Conservation (phyloP, 441 rosid genomes). For the Mallotus repandus region DNA sequence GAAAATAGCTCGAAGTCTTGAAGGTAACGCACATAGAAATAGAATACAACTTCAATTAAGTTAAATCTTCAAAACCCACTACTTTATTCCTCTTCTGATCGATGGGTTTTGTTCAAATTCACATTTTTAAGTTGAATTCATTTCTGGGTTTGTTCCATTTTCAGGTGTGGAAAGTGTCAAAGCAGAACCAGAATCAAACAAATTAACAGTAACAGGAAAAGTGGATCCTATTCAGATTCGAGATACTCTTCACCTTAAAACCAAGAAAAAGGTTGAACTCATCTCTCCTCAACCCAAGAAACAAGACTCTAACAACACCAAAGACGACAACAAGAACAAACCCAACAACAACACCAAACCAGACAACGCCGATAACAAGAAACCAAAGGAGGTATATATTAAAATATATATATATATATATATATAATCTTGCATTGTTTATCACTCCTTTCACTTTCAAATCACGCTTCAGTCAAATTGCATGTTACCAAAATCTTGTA, state of each 20-base stretch:
- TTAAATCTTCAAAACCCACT: too few species aligned
- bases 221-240: conserved; percentile 54
- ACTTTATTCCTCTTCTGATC: too few species aligned
- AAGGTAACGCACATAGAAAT: conserved; percentile 32
- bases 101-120: neutral
- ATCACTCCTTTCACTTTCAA: neutral
- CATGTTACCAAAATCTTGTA: neutral
- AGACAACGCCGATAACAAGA: conserved; percentile 13
- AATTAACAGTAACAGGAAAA: conserved; percentile 54
- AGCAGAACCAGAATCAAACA: conserved; percentile 45
- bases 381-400: conserved; percentile 17
- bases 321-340: conserved; percentile 10
- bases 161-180: conserved; percentile 61
- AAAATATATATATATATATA: too few species aligned
- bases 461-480: neutral
- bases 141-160: neutral
- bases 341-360: conserved; percentile 18
- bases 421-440: too few species aligned
- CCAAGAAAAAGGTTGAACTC: conserved; percentile 59
- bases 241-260: conserved; percentile 41
- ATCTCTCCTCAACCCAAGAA: conserved; percentile 71
- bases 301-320: conserved; percentile 26
- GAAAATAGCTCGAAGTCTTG: conserved; percentile 35
- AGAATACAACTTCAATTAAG: too few species aligned
- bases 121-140: too few species aligned